phyloP scores from a whole-genome alignment of 2,329 filamentous ascomycete species.

The Myriangium duriaei region DNA sequence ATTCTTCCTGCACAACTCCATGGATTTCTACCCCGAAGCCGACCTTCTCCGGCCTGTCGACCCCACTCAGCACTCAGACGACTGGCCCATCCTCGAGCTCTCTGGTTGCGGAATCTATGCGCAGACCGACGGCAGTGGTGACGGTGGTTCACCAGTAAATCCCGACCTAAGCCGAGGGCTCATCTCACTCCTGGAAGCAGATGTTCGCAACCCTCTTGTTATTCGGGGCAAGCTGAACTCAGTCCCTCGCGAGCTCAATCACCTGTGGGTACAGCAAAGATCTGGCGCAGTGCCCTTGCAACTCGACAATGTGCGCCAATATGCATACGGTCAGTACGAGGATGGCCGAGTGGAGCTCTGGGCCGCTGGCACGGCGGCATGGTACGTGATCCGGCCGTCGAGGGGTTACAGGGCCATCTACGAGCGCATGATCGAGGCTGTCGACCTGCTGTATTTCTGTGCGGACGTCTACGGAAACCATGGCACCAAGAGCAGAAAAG shows the following conservation, averaged over 20 bases:
- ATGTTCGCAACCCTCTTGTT: conserved; percentile 46
- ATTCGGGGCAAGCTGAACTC: conserved; percentile 48
- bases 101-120: conserved; percentile 49
- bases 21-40: conserved; percentile 19
- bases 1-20: too few relatives aligned
- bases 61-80: conserved; percentile 28
- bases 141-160: not conserved
- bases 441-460: conserved; percentile 51
- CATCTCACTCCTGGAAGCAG: conserved; percentile 49
- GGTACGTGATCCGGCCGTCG: conserved; percentile 55
- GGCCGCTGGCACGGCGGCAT: conserved; percentile 52
- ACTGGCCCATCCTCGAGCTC: conserved; percentile 52
- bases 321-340: conserved; percentile 41
- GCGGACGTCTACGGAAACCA: conserved; percentile 42
- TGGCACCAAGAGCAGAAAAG: conserved; percentile 12
- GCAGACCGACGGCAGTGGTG: conserved; percentile 22
- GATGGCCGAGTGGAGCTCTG: conserved; percentile 48
- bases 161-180: conserved; percentile 28
- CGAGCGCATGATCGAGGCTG: conserved; percentile 49
- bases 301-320: conserved; percentile 38
- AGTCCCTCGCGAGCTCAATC: conserved; percentile 29
- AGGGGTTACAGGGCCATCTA: conserved; percentile 44
- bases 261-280: conserved; percentile 14
- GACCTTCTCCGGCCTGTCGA: conserved; percentile 30
- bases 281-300: conserved; percentile 32